Conservation (phyloP, 768 basidiomycete genomes). For the Saitozyma podzolica region DNA sequence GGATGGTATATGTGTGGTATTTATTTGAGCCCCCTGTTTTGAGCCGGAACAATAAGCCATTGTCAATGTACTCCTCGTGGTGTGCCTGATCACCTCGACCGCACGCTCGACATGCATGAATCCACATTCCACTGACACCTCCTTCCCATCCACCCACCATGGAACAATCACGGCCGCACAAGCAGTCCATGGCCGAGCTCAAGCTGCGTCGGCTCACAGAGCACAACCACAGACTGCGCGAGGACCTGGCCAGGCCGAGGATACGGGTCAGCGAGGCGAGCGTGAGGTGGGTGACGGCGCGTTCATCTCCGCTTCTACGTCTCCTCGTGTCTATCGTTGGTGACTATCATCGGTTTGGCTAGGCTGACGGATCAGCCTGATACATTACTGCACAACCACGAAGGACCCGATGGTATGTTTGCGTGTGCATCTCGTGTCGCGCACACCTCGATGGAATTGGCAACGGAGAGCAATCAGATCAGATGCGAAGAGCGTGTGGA, state of each 20-base stretch:
- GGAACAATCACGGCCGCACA: constrained; percentile 52
- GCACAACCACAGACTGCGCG: constrained; percentile 86
- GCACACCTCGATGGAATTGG: background rate
- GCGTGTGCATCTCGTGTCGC: background rate
- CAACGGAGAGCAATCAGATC: background rate
- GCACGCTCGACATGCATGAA: background rate
- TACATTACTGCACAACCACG: constrained; percentile 90
- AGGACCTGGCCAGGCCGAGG: constrained; percentile 85
- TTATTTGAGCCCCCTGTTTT: background rate
- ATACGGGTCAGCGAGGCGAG: constrained; percentile 89
- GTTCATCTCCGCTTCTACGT: background rate
- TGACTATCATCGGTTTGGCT: background rate
- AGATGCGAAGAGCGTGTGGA: no score
- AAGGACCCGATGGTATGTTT: constrained; percentile 62
- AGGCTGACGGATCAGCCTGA: constrained; percentile 62
- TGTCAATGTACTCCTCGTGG: background rate
- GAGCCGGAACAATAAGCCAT: background rate
- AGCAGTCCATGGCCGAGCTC: constrained; percentile 96
- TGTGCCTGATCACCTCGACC: background rate
- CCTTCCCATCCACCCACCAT: constrained; percentile 7
- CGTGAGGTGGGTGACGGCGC: constrained; percentile 63
- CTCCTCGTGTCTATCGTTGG: no score
- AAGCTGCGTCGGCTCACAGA: constrained; percentile 90
- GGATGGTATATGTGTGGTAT: no score
- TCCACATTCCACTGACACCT: background rate